Evolutionary conservation across 129 eudicot species (phyloP).

Genomic region (Ambrosia trifida): DNA sequence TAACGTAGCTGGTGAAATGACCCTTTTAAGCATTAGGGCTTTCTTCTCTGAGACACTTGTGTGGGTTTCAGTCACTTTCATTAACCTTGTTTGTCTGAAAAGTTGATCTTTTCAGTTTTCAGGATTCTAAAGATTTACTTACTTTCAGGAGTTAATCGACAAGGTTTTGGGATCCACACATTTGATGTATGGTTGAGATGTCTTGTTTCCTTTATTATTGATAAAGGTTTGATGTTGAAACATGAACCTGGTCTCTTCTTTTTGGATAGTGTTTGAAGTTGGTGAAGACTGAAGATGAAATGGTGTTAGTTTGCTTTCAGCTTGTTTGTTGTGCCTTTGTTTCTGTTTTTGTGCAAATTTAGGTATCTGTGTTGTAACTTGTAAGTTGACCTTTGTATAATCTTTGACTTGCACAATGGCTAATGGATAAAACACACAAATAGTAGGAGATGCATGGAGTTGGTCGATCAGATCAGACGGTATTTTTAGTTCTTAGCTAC

Average conservation of each 20-base stretch:
- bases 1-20: no score
- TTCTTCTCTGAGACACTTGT: no score
- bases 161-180: neutral
- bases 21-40: no score
- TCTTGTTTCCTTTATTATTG: neutral
- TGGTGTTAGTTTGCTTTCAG: slow-evolving; percentile 9
- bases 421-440: neutral
- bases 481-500: no score
- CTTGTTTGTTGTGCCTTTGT: neutral
- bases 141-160: no score
- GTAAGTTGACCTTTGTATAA: slow-evolving; percentile 15
- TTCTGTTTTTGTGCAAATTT: slow-evolving; percentile 22
- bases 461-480: no score
- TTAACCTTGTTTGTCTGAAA: neutral
- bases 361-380: slow-evolving; percentile 7
- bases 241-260: neutral
- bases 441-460: no score
- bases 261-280: neutral
- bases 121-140: neutral
- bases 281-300: neutral
- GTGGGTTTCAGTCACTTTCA: no score
- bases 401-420: no score
- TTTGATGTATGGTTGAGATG: neutral
- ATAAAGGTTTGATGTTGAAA: neutral
- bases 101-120: neutral